phyloP scores from a whole-genome alignment of 495 filamentous ascomycete genomes.

The Gamarada debralockiae region DNA sequence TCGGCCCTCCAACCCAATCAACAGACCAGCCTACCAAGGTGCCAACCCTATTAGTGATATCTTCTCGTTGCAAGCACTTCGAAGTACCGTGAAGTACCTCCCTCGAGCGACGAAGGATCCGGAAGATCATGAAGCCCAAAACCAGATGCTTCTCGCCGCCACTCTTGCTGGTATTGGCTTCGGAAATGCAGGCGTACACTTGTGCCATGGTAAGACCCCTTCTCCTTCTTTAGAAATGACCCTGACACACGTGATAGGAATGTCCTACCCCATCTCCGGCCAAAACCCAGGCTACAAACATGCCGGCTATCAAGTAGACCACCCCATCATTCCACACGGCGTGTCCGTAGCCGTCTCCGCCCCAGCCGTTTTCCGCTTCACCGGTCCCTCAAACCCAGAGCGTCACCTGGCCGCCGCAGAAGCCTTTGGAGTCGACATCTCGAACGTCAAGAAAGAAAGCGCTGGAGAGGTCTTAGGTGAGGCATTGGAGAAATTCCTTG shows the following conservation, averaged over 20 bases:
- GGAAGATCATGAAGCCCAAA: constrained; percentile 86
- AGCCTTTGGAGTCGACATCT: constrained; percentile 84
- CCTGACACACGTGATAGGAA: constrained; percentile 43
- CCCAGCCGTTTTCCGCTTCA: constrained; percentile 92
- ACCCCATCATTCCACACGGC: constrained; percentile 89
- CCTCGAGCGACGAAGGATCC: constrained; percentile 81
- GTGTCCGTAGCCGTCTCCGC: constrained; percentile 94
- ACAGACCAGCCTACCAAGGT: constrained; percentile 91
- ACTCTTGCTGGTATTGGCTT: constrained; percentile 95
- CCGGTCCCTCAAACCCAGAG: constrained; percentile 83
- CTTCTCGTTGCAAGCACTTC: constrained; percentile 81
- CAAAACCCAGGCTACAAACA: constrained; percentile 92
- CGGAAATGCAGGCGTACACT: constrained; percentile 94
- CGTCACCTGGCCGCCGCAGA: constrained; percentile 87
- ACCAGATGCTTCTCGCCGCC: constrained; percentile 90
- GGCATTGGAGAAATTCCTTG: constrained; percentile 74
- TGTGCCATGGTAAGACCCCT: constrained; percentile 69
- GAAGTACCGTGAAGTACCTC: constrained; percentile 81
- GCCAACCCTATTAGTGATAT: constrained; percentile 97
- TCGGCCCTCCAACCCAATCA: constrained; percentile 82
- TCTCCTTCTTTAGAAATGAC: not conserved
- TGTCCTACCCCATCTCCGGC: constrained; percentile 92
- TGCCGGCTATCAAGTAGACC: constrained; percentile 67
- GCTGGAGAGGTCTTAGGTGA: constrained; percentile 85
- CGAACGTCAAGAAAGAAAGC: constrained; percentile 76